Base-by-base conservation (phyloP, 495 filamentous ascomycete genomes). In the Polyplosphaeria fusca region DNA sequence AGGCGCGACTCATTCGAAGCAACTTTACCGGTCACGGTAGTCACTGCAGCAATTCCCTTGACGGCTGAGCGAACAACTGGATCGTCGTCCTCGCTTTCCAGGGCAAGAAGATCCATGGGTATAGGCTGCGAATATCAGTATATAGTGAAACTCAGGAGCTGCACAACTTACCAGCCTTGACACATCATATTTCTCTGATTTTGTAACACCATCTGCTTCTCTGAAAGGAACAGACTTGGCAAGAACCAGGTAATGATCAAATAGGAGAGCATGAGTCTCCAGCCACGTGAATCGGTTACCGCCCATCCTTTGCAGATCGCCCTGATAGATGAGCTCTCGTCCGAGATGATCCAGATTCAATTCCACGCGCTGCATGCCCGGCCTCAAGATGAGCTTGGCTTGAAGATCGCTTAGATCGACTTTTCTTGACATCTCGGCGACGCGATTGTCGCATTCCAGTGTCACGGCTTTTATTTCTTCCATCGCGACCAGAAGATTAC, bases 381-480 rank as follows among this genome's bases (percentile, higher is more conserved):
- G 88, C 19, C 93, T 78, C 43, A 96, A 75, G 41, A 89, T 85
- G 42, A 99, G 75, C 68, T 91, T 94, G 25, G 78, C 71, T 16
- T 84, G 75, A n/a, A 99, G 77, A 72, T 97, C 92, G 37, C 84
- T 81, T 65, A 99, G 74, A 51, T 86, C 85, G n/a, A 95, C 88
- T 71, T 91, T 92, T 72, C 91, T 92, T 51, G 81, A 78, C 83
- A 89, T 91, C 70, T 99, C 93, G 26, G 85, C 91, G n/a, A 99
- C 93, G 61, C 89, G 88, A 24, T 84, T 82, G 65, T 99, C 90
- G 68, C 93, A 99, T 64, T 97, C 94, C 55, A 89, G 68, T 0
- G 94, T 95, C 25, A 96, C 93, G 18, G 79, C 75, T 69, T 89
- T 92, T 68, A 97, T 93, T 71, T 99, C 93, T n/a, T 96, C 91